Percentiles rank a stretch among this genome's conserved stretches.
Evolutionary conservation across 2,329 filamentous ascomycete species (phyloP).

Genomic region (Nemania sp.): DNA sequence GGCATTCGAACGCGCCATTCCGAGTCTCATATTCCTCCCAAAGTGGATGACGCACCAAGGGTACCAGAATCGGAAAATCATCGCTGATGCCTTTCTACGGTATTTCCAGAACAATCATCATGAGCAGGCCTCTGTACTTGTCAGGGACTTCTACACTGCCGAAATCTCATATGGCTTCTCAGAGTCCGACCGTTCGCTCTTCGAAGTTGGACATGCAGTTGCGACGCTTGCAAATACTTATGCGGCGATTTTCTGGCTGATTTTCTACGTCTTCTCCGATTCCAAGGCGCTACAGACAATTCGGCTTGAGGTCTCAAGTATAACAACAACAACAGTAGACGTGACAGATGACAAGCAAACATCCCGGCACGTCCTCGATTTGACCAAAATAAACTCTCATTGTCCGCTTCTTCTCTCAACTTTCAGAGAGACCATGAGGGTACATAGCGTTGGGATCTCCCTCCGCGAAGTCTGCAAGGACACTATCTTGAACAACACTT

Average conservation of each 20-base stretch:
- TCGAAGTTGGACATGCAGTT: neutral
- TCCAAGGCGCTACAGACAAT: neutral
- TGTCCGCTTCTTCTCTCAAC: slow-evolving; percentile 2
- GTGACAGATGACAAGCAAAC: neutral
- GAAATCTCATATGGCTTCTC: neutral
- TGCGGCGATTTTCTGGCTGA: neutral
- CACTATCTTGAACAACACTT: neutral
- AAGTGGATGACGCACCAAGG: neutral
- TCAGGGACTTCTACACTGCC: neutral
- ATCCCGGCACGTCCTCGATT: neutral
- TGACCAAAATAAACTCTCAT: neutral
- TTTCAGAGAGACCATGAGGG: neutral
- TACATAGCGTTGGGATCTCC: neutral
- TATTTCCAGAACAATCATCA: neutral
- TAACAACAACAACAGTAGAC: neutral
- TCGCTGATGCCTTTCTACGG: neutral
- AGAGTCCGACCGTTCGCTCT: neutral
- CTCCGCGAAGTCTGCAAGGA: neutral
- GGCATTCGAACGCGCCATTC: neutral
- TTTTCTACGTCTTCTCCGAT: neutral
- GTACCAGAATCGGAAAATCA: neutral
- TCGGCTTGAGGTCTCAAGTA: neutral
- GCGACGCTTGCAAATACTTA: neutral
- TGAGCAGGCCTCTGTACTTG: neutral
- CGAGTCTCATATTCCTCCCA: neutral